A percentile compares a stretch with the other conserved stretches of the same genome.
Evolutionary conservation across 495 filamentous ascomycete genomes (phyloP).

Genomic region (Penicillium canescens): DNA sequence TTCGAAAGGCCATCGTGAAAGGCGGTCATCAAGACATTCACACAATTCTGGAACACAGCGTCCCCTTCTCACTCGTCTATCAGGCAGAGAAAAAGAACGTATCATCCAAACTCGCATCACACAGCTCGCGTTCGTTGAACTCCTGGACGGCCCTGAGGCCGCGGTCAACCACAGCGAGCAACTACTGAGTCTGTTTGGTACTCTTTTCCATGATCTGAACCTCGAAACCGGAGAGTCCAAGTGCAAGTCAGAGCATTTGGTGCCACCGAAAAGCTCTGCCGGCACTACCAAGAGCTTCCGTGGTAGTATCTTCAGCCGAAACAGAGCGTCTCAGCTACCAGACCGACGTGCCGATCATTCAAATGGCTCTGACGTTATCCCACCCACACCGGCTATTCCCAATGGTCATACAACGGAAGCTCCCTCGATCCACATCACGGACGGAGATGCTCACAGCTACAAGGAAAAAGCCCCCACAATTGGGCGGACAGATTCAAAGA

Average conservation of each 20-base stretch:
- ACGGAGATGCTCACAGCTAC: constrained; percentile 33
- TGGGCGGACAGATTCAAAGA: constrained; percentile 42
- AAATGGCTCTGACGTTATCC: constrained; percentile 9
- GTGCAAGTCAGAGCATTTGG: constrained; percentile 30
- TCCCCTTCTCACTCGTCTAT: constrained; percentile 70
- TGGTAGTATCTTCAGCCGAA: constrained; percentile 73
- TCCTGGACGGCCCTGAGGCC: constrained; percentile 74
- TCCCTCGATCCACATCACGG: constrained; percentile 52
- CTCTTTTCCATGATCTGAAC: constrained; percentile 66
- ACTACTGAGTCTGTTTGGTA: constrained; percentile 75
- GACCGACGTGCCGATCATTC: constrained; percentile 27
- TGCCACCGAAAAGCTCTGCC: constrained; percentile 67
- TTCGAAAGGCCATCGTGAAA: constrained; percentile 50
- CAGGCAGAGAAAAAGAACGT: constrained; percentile 72
- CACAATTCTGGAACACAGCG: constrained; percentile 35
- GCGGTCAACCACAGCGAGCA: constrained; percentile 84
- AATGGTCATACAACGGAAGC: constrained; percentile 25
- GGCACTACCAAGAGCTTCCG: constrained; percentile 72
- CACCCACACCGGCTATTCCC: constrained; percentile 19
- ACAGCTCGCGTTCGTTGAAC: constrained; percentile 79
- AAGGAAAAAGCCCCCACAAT: constrained; percentile 24
- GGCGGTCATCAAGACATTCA: constrained; percentile 31
- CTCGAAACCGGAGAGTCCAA: constrained; percentile 29
- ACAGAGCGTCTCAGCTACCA: constrained; percentile 33
- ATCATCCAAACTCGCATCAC: constrained; percentile 94